Evolutionary conservation across 2,329 filamentous ascomycete species (phyloP).

Genomic region (Nigrograna mackinnonii): DNA sequence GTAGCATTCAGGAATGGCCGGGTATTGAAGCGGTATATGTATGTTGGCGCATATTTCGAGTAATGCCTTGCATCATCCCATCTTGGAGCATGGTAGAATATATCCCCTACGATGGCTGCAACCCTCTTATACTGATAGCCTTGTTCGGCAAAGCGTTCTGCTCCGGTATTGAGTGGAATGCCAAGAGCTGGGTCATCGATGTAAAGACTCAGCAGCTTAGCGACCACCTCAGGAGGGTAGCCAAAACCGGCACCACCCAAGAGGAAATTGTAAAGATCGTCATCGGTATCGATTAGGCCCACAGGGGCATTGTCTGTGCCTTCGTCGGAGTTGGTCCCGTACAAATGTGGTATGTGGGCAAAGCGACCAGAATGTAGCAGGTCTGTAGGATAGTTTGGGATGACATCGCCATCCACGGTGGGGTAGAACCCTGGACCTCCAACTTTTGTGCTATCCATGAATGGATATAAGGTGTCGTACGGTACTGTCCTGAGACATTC

Average conservation of each 20-base stretch:
- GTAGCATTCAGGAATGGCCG: conserved; percentile 30
- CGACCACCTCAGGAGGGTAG: conserved; percentile 33
- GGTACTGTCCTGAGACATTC: conserved; percentile 61
- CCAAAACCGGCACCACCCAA: conserved; percentile 35
- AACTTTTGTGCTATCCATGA: conserved; percentile 50
- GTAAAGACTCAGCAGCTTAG: conserved; percentile 36
- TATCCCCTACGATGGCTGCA: conserved; percentile 58
- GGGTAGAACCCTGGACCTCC: conserved; percentile 46
- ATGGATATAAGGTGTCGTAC: conserved; percentile 62
- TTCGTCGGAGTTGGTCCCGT: conserved; percentile 69
- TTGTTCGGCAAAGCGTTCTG: conserved; percentile 31
- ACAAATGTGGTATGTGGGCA: conserved; percentile 65
- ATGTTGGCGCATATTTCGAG: conserved; percentile 55
- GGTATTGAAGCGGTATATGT: conserved; percentile 65
- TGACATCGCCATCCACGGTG: conserved; percentile 61
- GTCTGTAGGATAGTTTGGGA: conserved; percentile 56
- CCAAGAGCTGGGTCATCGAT: conserved; percentile 36
- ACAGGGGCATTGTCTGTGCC: conserved; percentile 60
- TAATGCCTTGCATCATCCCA: conserved; percentile 45
- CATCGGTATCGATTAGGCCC: conserved; percentile 59
- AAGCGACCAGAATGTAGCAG: conserved; percentile 63
- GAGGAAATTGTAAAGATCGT: conserved; percentile 47
- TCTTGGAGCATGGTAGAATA: conserved; percentile 60
- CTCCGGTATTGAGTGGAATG: conserved; percentile 37
- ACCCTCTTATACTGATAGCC: conserved; percentile 57